Base-by-base conservation (phyloP, 2,329 filamentous ascomycete species). In the Hypoxylon rubiginosum region DNA sequence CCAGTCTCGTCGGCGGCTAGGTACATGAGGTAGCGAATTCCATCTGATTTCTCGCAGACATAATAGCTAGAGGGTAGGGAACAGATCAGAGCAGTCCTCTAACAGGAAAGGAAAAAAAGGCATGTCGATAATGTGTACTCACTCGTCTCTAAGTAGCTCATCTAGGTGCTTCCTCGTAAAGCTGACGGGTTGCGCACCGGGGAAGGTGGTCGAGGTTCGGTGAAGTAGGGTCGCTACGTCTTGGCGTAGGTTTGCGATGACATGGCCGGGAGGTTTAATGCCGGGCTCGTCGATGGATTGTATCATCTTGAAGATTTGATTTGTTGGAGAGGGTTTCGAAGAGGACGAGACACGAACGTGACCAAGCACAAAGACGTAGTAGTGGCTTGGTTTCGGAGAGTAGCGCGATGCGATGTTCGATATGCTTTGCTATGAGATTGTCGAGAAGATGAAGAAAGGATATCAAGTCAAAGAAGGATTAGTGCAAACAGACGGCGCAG, bases 11-110 rank as follows among this genome's bases (percentile, higher is more conserved):
- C 90, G 7, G 83, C 79, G 54, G 92, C 93, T 70, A 96, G 89
- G 83, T 97, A 98, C 70, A 99, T 88, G n/a, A 99, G 87, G 79
- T 97, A 97, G 69, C 96, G 90, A 69, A 98, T 93, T 58, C 96
- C 96, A 77, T 99, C 96, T 0, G 95, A 97, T 83, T 99, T 99
- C 81, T 99, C 96, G 84, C 95, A 97, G 70, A 99, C 92, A 78
- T 94, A 99, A 83, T 98, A 99, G 80, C 89, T 91, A 67, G 55
- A 45, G 45, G 21, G 15, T 13, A 63, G 32, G 48, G 54, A 67
- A 64, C 43, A 57, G 8, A 64, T 62, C 41, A 68, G 32, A 53
- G 21, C 39, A 51, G 8, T 13, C 17, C n/a, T 21, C n/a, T 2
- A 10, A 21, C 10, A 43, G 11, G 19, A 17, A 30, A 34, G 10